Evolutionary conservation across 805 yeast genomes (phyloP), one percentile per base, ranked within the genome.

Genomic region (Starmerella stigmatis): DNA sequence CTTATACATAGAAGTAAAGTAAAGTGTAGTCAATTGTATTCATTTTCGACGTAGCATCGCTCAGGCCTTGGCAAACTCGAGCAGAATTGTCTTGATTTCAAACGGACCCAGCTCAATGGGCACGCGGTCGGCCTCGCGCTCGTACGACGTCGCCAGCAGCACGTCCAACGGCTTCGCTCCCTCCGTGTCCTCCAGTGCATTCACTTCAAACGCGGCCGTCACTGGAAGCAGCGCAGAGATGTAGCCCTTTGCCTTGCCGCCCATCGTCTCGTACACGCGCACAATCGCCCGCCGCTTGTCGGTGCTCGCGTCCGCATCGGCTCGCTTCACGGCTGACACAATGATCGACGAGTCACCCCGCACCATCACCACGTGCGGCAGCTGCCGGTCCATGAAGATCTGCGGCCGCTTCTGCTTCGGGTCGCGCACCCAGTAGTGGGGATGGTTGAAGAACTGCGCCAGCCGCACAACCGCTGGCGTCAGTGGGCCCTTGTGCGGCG

Each of bases 221-320:
- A 80, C 78, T 0, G 74, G 68, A 28, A 72, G 62, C 16, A 64
- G 62, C 27, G 81, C 66, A 16, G 59, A 33, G 27, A 86, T 60
- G 4, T 54, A 59, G 2, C 82, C 88, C 3, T 56, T 59, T 1
- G 82, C 69, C 43, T 68, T 67, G 37, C 96, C 97, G 6, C 98
- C 98, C 36, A 89, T 68, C 0, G 94, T 67, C 59, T 89, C 98
- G 63, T 86, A 89, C 1, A 86, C 72, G 55, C 97, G 75, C 25
- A 83, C 67, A 21, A 88, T 69, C 22, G 85, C 65, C 9, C 79
- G 72, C 53, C 70, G 71, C 8, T 72, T 73, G 27, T 60, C 57
- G 37, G 69, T 54, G 34, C 75, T 71, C 37, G 60, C 67, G 60
- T 89, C 96, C 58, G 81, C 86, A 59, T 88, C 96, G 11, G 85